Percentiles rank a stretch among this genome's conserved stretches.
These are phyloP conservation scores for Talaromyces piceae DNA, from an alignment of 2,329 filamentous ascomycete species.

Conservation along the genomic window DNA sequence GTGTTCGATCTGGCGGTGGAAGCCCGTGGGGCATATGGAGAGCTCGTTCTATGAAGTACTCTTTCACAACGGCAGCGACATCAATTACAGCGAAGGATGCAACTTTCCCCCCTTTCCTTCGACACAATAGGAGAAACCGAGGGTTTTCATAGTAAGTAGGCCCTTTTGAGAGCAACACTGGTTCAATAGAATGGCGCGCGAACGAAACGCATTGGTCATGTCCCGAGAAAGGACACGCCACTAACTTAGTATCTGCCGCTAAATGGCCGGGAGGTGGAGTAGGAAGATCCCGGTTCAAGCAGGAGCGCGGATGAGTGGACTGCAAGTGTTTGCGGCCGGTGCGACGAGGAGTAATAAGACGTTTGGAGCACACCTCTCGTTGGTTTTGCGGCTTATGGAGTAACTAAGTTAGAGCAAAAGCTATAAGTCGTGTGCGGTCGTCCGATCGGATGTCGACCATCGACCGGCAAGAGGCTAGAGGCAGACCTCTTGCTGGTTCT, in stretches of 20 bases:
- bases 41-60: neutral
- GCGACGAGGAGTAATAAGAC: no score
- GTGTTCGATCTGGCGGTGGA: neutral
- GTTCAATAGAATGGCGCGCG: neutral
- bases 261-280: neutral
- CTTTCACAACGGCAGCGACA: neutral
- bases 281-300: neutral
- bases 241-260: neutral
- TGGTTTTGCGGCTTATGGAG: slow-evolving; percentile 5
- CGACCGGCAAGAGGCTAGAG: neutral
- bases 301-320: neutral
- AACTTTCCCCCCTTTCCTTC: neutral
- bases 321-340: no score
- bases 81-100: neutral
- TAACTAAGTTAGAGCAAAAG: neutral
- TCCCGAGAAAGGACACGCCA: neutral
- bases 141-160: neutral
- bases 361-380: neutral
- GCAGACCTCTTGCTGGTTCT: slow-evolving; percentile 4
- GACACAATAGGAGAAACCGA: neutral
- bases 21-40: neutral
- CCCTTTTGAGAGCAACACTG: neutral
- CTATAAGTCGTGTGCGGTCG: neutral
- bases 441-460: neutral
- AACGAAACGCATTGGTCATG: neutral